Conservation (phyloP, 2,329 filamentous ascomycete genomes). For the Diatrype stigma region DNA sequence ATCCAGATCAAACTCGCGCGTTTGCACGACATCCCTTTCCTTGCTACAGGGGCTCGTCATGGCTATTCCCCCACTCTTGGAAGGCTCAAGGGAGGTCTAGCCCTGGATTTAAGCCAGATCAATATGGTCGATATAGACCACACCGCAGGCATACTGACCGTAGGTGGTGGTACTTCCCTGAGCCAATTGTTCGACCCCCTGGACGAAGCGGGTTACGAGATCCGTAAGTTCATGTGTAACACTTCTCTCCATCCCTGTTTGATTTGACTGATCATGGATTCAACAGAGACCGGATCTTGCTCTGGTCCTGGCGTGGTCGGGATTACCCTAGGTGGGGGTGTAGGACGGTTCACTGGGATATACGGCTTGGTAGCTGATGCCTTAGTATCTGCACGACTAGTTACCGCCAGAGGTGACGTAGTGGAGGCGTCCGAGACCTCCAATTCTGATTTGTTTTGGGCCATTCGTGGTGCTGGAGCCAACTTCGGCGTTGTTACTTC, state of each 20-base stretch:
- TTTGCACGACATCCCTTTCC: constrained; percentile 27
- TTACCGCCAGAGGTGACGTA: constrained; percentile 18
- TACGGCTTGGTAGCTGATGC: constrained; percentile 21
- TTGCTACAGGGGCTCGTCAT: constrained; percentile 31
- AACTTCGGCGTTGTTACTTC: constrained; percentile 20
- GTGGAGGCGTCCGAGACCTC: constrained; percentile 6
- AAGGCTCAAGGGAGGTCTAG: constrained; percentile 21
- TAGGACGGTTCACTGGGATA: constrained; percentile 13
- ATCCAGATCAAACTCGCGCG: constrained; percentile 11
- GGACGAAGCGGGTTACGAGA: constrained; percentile 9
- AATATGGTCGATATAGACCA: constrained; percentile 18
- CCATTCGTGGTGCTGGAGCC: constrained; percentile 18
- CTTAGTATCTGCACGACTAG: constrained; percentile 19
- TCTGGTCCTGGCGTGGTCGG: constrained; percentile 14
- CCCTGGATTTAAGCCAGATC: constrained; percentile 28
- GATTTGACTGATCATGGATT: not conserved
- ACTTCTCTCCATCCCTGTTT: not conserved
- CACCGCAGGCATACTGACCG: constrained; percentile 12
- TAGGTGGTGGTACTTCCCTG: constrained; percentile 5
- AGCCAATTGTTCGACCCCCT: constrained; percentile 6
- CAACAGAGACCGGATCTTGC: constrained; percentile 6
- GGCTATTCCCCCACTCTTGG: constrained; percentile 25
- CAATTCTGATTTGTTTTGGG: constrained; percentile 21
- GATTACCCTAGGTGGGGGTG: constrained; percentile 15
- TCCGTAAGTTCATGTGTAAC: constrained; percentile 6